phyloP scores from a whole-genome alignment of 768 basidiomycete genomes.

The Antrodiella citrinella region DNA sequence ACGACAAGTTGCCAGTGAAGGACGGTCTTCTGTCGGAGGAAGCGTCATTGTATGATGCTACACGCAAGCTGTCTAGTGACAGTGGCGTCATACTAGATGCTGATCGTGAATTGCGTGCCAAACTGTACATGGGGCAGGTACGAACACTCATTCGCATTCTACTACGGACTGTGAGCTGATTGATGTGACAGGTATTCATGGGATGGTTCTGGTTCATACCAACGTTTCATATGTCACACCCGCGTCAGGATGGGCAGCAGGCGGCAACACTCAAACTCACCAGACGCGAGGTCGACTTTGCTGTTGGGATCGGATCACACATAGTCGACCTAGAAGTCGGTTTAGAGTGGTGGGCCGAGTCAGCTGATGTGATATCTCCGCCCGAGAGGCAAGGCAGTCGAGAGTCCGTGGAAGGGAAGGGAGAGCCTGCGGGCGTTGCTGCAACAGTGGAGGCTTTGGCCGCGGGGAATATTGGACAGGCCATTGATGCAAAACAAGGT shows the following conservation, averaged over 20 bases:
- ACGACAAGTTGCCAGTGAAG: slow-evolving; percentile 1
- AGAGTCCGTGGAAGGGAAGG: slow-evolving; percentile 18
- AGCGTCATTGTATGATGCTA: slow-evolving; percentile 36
- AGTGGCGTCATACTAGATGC: slow-evolving; percentile 55
- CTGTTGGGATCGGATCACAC: slow-evolving; percentile 60
- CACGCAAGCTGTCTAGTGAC: slow-evolving; percentile 21
- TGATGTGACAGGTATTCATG: slow-evolving; percentile 49
- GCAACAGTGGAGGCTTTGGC: slow-evolving; percentile 25
- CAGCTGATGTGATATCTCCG: slow-evolving; percentile 16
- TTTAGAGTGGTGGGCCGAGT: slow-evolving; percentile 31
- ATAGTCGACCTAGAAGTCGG: slow-evolving; percentile 61
- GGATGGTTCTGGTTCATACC: slow-evolving; percentile 88
- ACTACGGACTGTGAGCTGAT: not conserved
- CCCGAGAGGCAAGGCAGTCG: slow-evolving; percentile 19
- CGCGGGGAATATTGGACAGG: slow-evolving; percentile 16
- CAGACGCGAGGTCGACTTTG: slow-evolving; percentile 67
- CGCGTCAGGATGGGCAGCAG: slow-evolving; percentile 20
- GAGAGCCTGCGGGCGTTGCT: slow-evolving; percentile 23
- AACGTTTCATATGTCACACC: slow-evolving; percentile 65
- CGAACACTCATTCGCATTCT: slow-evolving; percentile 1
- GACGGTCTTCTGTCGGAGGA: slow-evolving; percentile 27
- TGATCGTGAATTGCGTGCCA: slow-evolving; percentile 58
- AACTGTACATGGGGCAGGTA: slow-evolving; percentile 69
- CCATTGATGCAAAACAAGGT: slow-evolving; percentile 28
- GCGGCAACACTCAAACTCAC: slow-evolving; percentile 37